Base-by-base conservation (phyloP, 1,284 basidiomycete genomes). In the Cutaneotrichosporon dermatis region DNA sequence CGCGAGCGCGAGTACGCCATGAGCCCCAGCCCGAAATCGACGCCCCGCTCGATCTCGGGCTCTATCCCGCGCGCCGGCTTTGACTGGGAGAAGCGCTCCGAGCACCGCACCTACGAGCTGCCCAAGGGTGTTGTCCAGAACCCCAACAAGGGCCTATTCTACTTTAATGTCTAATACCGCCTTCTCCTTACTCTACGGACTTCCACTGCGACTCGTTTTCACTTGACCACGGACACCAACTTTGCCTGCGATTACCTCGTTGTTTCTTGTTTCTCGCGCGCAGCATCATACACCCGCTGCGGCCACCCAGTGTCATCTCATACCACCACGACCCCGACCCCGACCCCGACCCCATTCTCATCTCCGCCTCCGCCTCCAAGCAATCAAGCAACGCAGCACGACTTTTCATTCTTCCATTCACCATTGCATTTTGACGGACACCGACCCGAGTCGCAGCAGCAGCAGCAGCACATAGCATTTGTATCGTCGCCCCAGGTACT, bases 101-200 rank as follows among this genome's bases (percentile, higher is more conserved):
- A 44, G 44, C 66, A 66, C 54, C 69, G 66, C 66, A 73, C 69
- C 55, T 76, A 76, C 64, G 69, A 66, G 43, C 56, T 76, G 4
- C 75, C 75, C 9, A 64, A 66, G 48, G 69, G 63, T 35, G 60
- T 72, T 53, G 73, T 74, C 55, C 59, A 69, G 45, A 69, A 73
- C 58, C 61, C 65, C 43, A 69, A 66, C 59, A 74, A 74, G 63
- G 74, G 74, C 10, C 61, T 76, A 55, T 76, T 76, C 63, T 76
- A 74, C 63, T 76, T 76, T 60, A 66, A 68, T n/a, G 58, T 61
- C n/a, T 65, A 54, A 48, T 41, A 5, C 13, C 12, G 25, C 25
- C 25, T 25, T 25, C 25, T 25, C 25, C 25, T 25, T 25, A 25
- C 25, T 25, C 25, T 25, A 25, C 25, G 25, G 25, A 25, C 25